phyloP scores from a whole-genome alignment of 306 rosid genomes.

The Medicago ruthenica region DNA sequence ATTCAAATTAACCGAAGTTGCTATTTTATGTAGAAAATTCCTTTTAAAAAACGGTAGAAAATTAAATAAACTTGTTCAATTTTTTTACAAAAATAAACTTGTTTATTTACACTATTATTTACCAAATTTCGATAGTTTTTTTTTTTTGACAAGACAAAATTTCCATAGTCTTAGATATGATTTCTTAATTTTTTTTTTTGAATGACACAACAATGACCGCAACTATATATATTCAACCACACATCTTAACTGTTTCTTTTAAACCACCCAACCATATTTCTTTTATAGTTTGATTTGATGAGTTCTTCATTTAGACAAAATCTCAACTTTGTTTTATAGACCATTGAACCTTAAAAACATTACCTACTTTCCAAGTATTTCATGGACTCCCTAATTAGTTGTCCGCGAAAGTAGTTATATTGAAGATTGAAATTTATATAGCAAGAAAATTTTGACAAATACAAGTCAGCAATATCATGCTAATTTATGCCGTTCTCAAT shows the following conservation, averaged over 20 bases:
- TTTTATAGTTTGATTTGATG: slow-evolving; percentile 9
- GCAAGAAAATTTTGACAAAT: slow-evolving; percentile 31
- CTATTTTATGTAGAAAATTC: not conserved
- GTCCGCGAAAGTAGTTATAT: slow-evolving; percentile 19
- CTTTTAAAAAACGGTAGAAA: not conserved
- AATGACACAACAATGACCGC: slow-evolving; percentile 5
- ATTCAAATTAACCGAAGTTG: not conserved
- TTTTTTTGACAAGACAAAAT: no score
- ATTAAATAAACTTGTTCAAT: no score
- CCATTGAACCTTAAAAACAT: slow-evolving; percentile 24
- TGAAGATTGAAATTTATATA: slow-evolving; percentile 10
- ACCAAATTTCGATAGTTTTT: no score
- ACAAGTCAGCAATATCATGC: slow-evolving; percentile 20
- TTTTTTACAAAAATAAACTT: no score
- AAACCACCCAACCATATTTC: not conserved
- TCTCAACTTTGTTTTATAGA: slow-evolving; percentile 6
- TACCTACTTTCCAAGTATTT: slow-evolving; percentile 14
- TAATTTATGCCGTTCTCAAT: slow-evolving; percentile 21
- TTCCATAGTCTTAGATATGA: not conserved
- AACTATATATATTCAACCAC: not conserved
- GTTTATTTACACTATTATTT: no score
- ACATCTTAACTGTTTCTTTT: not conserved
- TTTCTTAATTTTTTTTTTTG: not conserved
- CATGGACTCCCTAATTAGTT: slow-evolving; percentile 14
- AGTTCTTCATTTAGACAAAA: slow-evolving; percentile 2